Evolutionary conservation across 257 asterid genomes (phyloP).

Genomic region (Thymus quinquecostatus): DNA sequence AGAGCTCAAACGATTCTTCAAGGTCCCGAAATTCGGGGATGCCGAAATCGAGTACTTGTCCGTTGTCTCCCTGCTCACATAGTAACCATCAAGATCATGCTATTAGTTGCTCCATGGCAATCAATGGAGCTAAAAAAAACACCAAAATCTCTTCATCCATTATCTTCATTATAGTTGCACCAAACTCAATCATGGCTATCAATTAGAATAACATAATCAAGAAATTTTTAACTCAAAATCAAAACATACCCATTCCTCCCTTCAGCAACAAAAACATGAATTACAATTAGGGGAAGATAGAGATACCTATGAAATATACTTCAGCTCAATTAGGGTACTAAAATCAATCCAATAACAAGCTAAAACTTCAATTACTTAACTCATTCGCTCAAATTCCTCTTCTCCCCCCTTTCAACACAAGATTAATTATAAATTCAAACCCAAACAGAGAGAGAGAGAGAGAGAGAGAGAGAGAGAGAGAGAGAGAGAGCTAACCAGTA

Average conservation of each 20-base stretch:
- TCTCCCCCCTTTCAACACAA: background rate
- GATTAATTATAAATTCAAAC: slow-evolving; percentile 1
- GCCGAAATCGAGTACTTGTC: slow-evolving; percentile 64
- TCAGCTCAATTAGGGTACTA: background rate
- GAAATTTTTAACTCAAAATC: background rate
- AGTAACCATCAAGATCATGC: background rate
- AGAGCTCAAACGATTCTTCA: slow-evolving; percentile 45
- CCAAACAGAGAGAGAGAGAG: background rate
- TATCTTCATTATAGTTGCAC: background rate
- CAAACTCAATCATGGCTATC: background rate
- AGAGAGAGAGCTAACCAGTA: slow-evolving; percentile 39
- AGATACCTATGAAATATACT: background rate
- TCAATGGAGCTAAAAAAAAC: background rate
- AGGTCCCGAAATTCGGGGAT: slow-evolving; percentile 55
- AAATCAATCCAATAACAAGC: background rate
- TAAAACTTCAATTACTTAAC: background rate
- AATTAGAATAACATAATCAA: background rate
- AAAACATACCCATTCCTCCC: background rate
- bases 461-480: background rate
- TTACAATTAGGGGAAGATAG: background rate
- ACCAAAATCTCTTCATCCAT: slow-evolving; percentile 1
- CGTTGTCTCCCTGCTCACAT: slow-evolving; percentile 56
- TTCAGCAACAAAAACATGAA: background rate
- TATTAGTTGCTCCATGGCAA: background rate
- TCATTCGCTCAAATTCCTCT: no score